These are phyloP conservation scores for Alternaria sp. DNA, from an alignment of 2,329 filamentous ascomycete species.

Conservation along the genomic window DNA sequence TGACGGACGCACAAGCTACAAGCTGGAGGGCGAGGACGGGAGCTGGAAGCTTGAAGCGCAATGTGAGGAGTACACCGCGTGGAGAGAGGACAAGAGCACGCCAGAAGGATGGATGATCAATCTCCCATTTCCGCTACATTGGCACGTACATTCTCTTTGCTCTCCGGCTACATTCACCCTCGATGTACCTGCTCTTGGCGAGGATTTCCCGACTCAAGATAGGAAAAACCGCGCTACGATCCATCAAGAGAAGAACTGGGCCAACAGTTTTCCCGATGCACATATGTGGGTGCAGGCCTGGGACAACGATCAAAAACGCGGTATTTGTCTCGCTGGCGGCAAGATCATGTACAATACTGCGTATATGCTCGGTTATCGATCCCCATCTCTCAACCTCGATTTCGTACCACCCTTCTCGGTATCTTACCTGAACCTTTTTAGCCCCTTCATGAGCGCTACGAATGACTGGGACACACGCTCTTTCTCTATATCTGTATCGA, in stretches of 20 bases:
- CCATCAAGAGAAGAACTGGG: conserved; percentile 63
- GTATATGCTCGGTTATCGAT: conserved; percentile 58
- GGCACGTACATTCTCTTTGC: conserved; percentile 59
- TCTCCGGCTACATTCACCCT: conserved; percentile 54
- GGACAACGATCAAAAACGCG: conserved; percentile 24
- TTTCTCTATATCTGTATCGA: conserved; percentile 50
- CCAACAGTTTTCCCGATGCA: conserved; percentile 55
- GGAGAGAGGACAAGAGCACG: conserved; percentile 48
- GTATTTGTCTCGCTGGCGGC: conserved; percentile 45
- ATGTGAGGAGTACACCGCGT: conserved; percentile 51
- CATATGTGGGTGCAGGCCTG: conserved; percentile 51
- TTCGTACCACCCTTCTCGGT: conserved; percentile 58
- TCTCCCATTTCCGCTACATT: conserved; percentile 60
- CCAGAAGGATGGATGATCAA: conserved; percentile 58
- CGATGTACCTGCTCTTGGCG: conserved; percentile 43
- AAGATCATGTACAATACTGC: conserved; percentile 51
- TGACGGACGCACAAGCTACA: conserved; percentile 51
- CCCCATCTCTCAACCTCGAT: conserved; percentile 47
- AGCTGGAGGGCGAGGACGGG: conserved; percentile 31
- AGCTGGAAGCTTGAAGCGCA: conserved; percentile 53
- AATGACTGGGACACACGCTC: conserved; percentile 52
- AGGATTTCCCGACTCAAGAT: conserved; percentile 29
- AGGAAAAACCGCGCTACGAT: conserved; percentile 50
- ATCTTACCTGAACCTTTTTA: conserved; percentile 35
- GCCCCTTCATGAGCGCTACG: conserved; percentile 54